These are phyloP conservation scores for Xylaria hypoxylon DNA, from an alignment of 2,329 filamentous ascomycete species.

Conservation along the genomic window DNA sequence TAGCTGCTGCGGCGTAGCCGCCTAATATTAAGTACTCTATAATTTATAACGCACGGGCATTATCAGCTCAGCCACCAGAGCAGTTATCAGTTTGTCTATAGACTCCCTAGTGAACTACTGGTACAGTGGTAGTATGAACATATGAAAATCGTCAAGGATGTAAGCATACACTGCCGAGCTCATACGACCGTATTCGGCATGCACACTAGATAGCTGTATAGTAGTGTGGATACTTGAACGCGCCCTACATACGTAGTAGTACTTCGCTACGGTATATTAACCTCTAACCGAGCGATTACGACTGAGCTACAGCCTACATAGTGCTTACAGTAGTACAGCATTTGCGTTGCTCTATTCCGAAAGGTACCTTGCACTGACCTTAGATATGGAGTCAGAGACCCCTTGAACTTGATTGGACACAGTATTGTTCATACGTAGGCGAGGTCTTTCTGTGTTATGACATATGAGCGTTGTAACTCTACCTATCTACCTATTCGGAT, in stretches of 20 bases:
- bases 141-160: conserved; percentile 14
- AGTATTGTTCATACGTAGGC: not conserved
- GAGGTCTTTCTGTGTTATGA: not conserved
- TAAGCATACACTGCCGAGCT: conserved; percentile 30
- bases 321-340: not conserved
- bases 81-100: too few relatives aligned
- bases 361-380: not conserved
- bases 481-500: too few relatives aligned
- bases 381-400: not conserved
- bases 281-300: conserved; percentile 29
- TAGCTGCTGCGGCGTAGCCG: too few relatives aligned
- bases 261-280: not conserved
- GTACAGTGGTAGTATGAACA: conserved; percentile 1
- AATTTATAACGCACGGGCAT: too few relatives aligned
- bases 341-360: not conserved
- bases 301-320: too few relatives aligned
- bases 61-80: too few relatives aligned
- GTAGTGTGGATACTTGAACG: not conserved
- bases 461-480: not conserved
- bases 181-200: conserved; percentile 31
- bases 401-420: not conserved
- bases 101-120: too few relatives aligned
- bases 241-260: not conserved
- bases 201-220: not conserved
- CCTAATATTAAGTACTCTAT: too few relatives aligned